phyloP scores from a whole-genome alignment of 176 grass and related monocot genomes.

The Ensete glaucum region DNA sequence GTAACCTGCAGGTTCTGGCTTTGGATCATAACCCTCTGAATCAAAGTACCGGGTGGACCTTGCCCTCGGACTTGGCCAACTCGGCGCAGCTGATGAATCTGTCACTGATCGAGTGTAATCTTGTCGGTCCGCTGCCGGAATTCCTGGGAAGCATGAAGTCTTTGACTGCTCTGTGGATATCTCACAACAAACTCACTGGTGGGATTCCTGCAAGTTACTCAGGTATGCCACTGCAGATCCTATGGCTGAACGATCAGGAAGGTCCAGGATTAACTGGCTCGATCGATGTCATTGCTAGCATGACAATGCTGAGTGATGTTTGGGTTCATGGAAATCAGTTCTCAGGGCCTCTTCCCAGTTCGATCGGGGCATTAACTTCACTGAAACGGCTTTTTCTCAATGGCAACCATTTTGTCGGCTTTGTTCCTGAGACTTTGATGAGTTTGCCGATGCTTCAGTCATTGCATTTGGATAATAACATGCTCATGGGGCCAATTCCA shows the following conservation, averaged over 20 bases:
- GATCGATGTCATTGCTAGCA: slow-evolving; percentile 38
- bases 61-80: slow-evolving; percentile 24
- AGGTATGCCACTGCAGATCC: slow-evolving; percentile 31
- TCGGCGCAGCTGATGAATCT: slow-evolving; percentile 40
- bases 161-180: slow-evolving; percentile 40
- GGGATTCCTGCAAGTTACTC: slow-evolving; percentile 33
- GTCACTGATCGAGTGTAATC: slow-evolving; percentile 26
- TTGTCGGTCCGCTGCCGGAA: slow-evolving; percentile 36
- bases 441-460: neutral
- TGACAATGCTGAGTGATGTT: slow-evolving; percentile 33
- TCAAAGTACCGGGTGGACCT: slow-evolving; percentile 22
- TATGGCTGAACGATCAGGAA: slow-evolving; percentile 82
- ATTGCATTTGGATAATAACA: neutral
- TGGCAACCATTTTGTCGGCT: slow-evolving; percentile 49
- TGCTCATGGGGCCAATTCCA: slow-evolving; percentile 5
- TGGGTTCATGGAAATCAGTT: slow-evolving; percentile 88
- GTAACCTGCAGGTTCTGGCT: neutral
- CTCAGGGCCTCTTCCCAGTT: slow-evolving; percentile 47
- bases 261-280: slow-evolving; percentile 44
- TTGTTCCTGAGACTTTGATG: slow-evolving; percentile 24
- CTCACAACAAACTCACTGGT: slow-evolving; percentile 60
- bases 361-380: slow-evolving; percentile 31
- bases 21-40: slow-evolving; percentile 42
- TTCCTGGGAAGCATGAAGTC: slow-evolving; percentile 37
- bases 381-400: slow-evolving; percentile 43